Evolutionary conservation across 1,284 basidiomycete species (phyloP), one percentile per base, ranked within the genome.

Genomic region (Ceratobasidium sp.): DNA sequence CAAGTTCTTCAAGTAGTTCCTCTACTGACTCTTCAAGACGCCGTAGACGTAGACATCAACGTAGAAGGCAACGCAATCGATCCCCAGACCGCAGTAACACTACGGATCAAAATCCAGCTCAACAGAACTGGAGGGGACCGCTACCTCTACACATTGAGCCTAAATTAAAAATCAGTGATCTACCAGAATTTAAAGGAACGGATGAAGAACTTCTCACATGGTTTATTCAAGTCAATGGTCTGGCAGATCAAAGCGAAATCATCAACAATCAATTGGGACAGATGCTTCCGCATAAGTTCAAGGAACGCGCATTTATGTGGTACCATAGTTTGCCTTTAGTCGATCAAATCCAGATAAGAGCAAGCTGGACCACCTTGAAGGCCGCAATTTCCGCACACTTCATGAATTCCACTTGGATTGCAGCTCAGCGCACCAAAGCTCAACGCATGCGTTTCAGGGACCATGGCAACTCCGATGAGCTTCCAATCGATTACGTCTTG

Each of bases 81-180:
- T 39, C 36, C 6, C 36, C 6, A 39, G 6, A 39, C 8, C 6
- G 14, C 8, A 39, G 14, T 6, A 39, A 39, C 8, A 39, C 36
- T 39, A 14, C 8, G 6, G 36, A 39, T 39, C 36, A 39, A 14
- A 6, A 6, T 39, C 36, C 36, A 6, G 14, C 36, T 39, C 36
- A 6, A 39, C 36, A 39, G 36, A 39, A 39, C n/a, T 39, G 36
- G 36, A 14, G 8, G 6, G 36, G 36, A 39, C 36, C 36, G 14
- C 14, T 39, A 39, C 75, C 70, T 76, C 71, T n/a, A 71, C 62
- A 16, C 72, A 73, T 23, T 77, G 64, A 57, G 23, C 36, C 53
- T 32, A 61, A 46, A 34, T 46, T 48, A 14, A 69, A 52, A 18
- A 21, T 23, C 1, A 26, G 26, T 3, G 26, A 41, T 14, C 10